Percentiles rank a stretch among this genome's conserved stretches.
Evolutionary conservation across 441 rosid species (phyloP).

Genomic region (Syzygium syzygioides): DNA sequence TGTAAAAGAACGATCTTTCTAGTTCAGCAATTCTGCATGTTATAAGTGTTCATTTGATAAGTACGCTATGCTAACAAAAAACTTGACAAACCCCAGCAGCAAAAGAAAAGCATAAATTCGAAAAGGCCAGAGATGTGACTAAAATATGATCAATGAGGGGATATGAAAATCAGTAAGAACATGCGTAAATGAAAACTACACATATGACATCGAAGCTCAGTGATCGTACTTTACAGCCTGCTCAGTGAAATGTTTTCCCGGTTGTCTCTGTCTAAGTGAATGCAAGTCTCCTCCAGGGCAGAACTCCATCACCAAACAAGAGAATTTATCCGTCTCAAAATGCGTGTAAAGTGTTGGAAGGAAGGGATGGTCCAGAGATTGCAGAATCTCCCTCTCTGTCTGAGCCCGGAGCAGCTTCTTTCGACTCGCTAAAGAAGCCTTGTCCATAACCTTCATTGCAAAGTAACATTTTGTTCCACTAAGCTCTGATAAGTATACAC

Average conservation of each 20-base stretch:
- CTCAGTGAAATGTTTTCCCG: constrained; percentile 1
- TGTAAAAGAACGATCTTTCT: not conserved
- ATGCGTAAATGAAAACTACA: not conserved
- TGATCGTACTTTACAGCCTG: constrained; percentile 1
- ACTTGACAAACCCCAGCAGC: not conserved
- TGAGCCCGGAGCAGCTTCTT: constrained; percentile 8
- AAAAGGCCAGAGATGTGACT: not conserved
- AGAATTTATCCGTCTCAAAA: not conserved
- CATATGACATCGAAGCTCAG: not conserved
- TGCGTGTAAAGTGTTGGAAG: constrained; percentile 1
- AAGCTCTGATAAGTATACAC: constrained; percentile 3
- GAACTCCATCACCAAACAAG: constrained; percentile 7
- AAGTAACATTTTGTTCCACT: not conserved
- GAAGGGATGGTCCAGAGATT: constrained; percentile 7
- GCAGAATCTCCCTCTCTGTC: constrained; percentile 5
- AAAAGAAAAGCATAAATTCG: not conserved
- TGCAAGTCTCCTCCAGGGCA: constrained; percentile 8
- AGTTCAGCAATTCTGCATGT: not conserved
- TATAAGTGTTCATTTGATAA: not conserved
- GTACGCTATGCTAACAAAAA: not conserved
- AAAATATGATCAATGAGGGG: not conserved
- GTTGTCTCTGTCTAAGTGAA: constrained; percentile 4
- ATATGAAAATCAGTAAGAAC: not conserved
- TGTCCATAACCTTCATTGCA: constrained; percentile 3
- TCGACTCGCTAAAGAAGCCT: constrained; percentile 1